Evolutionary conservation across 1,284 basidiomycete genomes (phyloP).

Genomic region (Prillingera fragicola): DNA sequence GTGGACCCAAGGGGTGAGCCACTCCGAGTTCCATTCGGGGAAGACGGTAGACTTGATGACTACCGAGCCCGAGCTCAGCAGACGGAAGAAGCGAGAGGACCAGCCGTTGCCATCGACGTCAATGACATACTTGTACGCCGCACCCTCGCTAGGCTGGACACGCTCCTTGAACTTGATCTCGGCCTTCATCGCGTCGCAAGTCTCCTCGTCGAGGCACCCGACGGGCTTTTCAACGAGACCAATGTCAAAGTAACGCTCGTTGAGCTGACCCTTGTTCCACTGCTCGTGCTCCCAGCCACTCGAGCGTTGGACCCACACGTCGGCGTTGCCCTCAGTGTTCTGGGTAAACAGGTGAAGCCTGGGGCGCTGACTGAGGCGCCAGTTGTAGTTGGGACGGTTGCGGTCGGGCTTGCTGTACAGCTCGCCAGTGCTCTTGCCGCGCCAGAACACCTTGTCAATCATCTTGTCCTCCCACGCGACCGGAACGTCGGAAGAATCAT

Average conservation of each 20-base stretch:
- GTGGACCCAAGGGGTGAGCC: constrained; percentile 50
- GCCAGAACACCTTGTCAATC: constrained; percentile 48
- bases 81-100: constrained; percentile 45
- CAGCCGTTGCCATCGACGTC: constrained; percentile 49
- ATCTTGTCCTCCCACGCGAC: constrained; percentile 42
- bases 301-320: constrained; percentile 41
- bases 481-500: background rate
- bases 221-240: constrained; percentile 37
- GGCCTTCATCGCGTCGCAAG: constrained; percentile 41
- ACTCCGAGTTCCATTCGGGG: constrained; percentile 50
- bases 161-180: constrained; percentile 35
- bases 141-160: constrained; percentile 26
- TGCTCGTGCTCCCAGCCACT: constrained; percentile 30
- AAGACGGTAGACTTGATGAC: constrained; percentile 50
- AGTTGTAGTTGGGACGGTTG: constrained; percentile 27
- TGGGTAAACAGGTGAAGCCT: constrained; percentile 41
- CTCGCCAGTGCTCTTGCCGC: constrained; percentile 49
- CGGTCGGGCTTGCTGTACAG: constrained; percentile 24
- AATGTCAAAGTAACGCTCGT: constrained; percentile 46
- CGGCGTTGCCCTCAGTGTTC: constrained; percentile 24
- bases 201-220: constrained; percentile 46
- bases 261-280: constrained; percentile 35
- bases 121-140: constrained; percentile 17
- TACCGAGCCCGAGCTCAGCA: constrained; percentile 47
- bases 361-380: constrained; percentile 44